phyloP scores from a whole-genome alignment of 768 basidiomycete species.

The Phlebiopsis gigantea region DNA sequence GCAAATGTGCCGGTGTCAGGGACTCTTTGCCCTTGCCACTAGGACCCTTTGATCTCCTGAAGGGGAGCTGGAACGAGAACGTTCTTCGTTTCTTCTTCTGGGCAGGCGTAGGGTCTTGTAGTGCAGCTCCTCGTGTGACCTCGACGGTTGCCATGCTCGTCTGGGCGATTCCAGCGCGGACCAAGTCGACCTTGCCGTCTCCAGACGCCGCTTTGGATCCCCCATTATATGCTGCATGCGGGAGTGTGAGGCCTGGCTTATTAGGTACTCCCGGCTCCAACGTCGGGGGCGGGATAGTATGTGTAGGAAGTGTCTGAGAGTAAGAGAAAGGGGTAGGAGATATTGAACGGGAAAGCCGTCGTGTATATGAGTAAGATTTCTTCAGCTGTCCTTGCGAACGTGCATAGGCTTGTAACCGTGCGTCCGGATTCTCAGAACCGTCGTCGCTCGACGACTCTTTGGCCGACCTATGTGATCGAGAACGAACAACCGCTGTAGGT shows the following conservation, averaged over 20 bases:
- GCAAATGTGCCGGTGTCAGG: constrained; percentile 20
- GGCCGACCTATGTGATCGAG: constrained; percentile 8
- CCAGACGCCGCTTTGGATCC: constrained; percentile 30
- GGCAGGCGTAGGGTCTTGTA: constrained; percentile 3
- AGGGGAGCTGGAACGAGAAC: constrained; percentile 14
- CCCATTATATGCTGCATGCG: constrained; percentile 39
- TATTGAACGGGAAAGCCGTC: constrained; percentile 14
- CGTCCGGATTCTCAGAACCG: constrained; percentile 18
- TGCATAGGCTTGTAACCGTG: constrained; percentile 21
- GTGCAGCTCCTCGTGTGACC: constrained; percentile 51
- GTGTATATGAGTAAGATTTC: constrained; percentile 12
- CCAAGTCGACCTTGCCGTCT: constrained; percentile 63
- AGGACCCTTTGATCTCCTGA: constrained; percentile 2
- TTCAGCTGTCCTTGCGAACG: constrained; percentile 11
- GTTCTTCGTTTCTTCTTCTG: constrained; percentile 13
- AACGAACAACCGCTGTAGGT: constrained; percentile 4
- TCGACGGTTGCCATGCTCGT: constrained; percentile 88
- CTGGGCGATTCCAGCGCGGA: constrained; percentile 73
- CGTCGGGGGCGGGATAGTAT: constrained; percentile 27
- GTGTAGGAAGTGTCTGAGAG: constrained; percentile 19
- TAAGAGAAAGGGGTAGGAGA: constrained; percentile 5
- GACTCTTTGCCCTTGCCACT: constrained; percentile 13
- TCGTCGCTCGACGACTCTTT: constrained; percentile 13
- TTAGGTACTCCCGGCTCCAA: constrained; percentile 5
- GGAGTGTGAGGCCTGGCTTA: constrained; percentile 33